Evolutionary conservation across 164 flowering plant species (phyloP).

Genomic region (Nymphaea colorata): DNA sequence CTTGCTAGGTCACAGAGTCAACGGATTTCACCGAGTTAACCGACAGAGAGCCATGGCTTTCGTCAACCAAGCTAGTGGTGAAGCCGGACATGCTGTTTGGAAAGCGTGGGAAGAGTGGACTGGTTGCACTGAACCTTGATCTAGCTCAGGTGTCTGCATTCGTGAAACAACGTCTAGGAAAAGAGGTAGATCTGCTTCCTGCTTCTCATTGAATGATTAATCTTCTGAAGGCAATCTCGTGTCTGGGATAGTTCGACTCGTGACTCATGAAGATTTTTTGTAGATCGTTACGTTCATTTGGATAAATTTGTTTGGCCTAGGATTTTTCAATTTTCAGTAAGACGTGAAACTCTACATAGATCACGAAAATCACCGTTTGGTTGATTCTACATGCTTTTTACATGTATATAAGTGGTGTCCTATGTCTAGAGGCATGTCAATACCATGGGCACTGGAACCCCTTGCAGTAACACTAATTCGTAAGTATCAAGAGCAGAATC

Average conservation of each 20-base stretch:
- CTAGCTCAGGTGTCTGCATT: constrained; percentile 76
- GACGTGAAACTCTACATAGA: too few relatives aligned
- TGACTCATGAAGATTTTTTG: too few relatives aligned
- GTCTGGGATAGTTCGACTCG: background rate
- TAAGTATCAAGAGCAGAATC: too few relatives aligned
- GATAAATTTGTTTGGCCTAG: too few relatives aligned
- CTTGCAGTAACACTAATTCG: too few relatives aligned
- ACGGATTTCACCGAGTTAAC: constrained; percentile 70
- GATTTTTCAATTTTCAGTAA: too few relatives aligned
- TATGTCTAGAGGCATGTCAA: too few relatives aligned
- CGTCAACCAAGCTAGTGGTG: constrained; percentile 73
- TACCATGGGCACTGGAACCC: too few relatives aligned
- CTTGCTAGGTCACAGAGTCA: constrained; percentile 46
- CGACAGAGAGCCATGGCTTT: constrained; percentile 74
- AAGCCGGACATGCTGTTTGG: constrained; percentile 98
- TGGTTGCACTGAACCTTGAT: constrained; percentile 80
- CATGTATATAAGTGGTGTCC: too few relatives aligned
- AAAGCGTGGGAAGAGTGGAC: constrained; percentile 94
- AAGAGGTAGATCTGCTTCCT: constrained; percentile 36
- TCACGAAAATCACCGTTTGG: too few relatives aligned
- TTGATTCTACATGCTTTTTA: too few relatives aligned
- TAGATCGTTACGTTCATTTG: too few relatives aligned
- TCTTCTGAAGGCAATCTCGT: background rate
- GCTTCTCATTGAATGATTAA: background rate
- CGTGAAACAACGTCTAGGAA: constrained; percentile 71